Base-by-base conservation (phyloP, 73 alveolate genomes). In the Halteria grandinella region DNA sequence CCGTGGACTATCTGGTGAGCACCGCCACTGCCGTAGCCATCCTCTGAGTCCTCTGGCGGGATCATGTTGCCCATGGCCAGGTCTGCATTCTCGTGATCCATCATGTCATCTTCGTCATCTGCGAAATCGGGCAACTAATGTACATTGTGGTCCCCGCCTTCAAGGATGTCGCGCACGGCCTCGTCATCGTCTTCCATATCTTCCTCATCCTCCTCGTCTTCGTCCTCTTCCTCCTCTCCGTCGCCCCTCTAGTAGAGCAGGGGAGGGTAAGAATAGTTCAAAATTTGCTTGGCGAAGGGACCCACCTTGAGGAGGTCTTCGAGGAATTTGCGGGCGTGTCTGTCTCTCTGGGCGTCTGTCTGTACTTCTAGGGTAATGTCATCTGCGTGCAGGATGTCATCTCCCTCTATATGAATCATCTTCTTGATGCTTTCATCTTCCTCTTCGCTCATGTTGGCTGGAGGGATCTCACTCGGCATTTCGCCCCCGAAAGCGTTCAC, bases 221-320 rank as follows among this genome's bases (percentile, higher is more conserved):
- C 80, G 1, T 54, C 85, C 2, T 73, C 85, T 17, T 73, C 75
- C 3, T 70, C 83, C n/a, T 52, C 72, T 23, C 51, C 84, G 48
- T 66, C 81, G 24, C 81, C 81, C 45, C 81, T 43, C 33, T 66
- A 28, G 36, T 66, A 66, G 23, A 66, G 81, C 31, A 66, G 52
- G 8, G 81, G 81, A 18, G 81, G 81, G 41, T 66, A 66, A 5
- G 69, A 6, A 23, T 66, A 66, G 53, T 66, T 66, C 17, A 66
- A 59, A 12, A 66, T 66, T 23, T 66, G 55, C 34, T 66, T 66
- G 39, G 69, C 25, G 69, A 14, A 45, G 31, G 81, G 69, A 10
- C 81, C 81, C 8, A 66, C 53, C 53, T 66, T n/a, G 31, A 39
- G 41, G n/a, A 66, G 45, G 18, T 66, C 64, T 4, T 66, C 66